Evolutionary conservation across 352 stramenopile genomes (phyloP), one percentile per base, ranked within the genome.

Genomic region (Globisporangium cystogenes): DNA sequence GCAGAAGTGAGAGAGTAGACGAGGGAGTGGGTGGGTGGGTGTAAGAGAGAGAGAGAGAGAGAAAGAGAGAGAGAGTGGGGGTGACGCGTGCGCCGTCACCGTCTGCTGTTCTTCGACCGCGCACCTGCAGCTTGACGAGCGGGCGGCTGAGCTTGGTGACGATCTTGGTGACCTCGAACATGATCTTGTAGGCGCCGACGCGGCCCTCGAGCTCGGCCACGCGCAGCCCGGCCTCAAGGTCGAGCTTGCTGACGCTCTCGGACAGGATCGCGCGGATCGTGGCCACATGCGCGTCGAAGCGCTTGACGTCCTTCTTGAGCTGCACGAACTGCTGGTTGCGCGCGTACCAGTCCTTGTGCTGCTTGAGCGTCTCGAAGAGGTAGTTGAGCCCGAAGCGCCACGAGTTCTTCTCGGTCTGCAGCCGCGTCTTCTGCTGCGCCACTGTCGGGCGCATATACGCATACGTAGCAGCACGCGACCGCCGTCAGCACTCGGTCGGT

Each of bases 161-260:
- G 57, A 95, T 93, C 66, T 90, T 91, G 45, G 84, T 93, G 27
- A 95, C 84, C 53, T 95, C 84, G 48, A 95, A 95, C 72, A 95
- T 88, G 67, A 95, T 72, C 53, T 89, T 87, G 75, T 95, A 95
- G 23, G 82, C 77, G 24, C 84, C 82, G 36, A 95, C 84, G 51
- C 84, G 80, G 26, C 84, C 84, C 35, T 95, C 81, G 12, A 95
- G 72, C 61, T 95, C 84, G 0, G 84, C 84, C 10, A 83, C 84
- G n/a, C 84, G 78, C 15, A 95, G 65, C 7, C 84, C 84, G 0
- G 83, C 76, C 53, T 95, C 84, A 2, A 93, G 69, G 49, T 93
- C 84, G 27, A 95, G 60, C 58, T 90, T 88, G 61, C 84, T 93
- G 24, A 90, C 78, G 51, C 75, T 86, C 60, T 92, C 82, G 37